Evolutionary conservation across 805 yeast species (phyloP).

Genomic region (Wickerhamiella domercqiae): DNA sequence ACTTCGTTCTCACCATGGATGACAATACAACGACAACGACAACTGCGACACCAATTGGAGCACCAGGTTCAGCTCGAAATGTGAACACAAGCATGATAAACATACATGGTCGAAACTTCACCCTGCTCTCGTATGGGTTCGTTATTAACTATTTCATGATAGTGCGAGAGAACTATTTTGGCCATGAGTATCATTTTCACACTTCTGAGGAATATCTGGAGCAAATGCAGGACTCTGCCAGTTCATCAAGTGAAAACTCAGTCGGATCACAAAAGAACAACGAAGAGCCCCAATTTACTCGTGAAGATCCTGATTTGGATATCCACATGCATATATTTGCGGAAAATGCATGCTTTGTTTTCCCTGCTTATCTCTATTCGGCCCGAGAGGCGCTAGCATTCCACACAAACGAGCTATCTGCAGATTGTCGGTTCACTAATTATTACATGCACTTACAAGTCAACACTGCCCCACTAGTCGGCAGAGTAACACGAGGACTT

Average conservation of each 20-base stretch:
- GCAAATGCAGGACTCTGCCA: slow-evolving; percentile 5
- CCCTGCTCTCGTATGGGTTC: slow-evolving; percentile 64
- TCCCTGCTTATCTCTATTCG: slow-evolving; percentile 63
- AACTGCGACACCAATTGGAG: slow-evolving; percentile 14
- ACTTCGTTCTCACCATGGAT: slow-evolving; percentile 47
- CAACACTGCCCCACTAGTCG: slow-evolving; percentile 44
- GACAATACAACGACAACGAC: slow-evolving; percentile 37
- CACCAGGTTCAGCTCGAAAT: slow-evolving; percentile 40
- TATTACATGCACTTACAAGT: slow-evolving; percentile 83
- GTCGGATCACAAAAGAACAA: slow-evolving; percentile 6
- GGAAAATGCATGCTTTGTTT: slow-evolving; percentile 36
- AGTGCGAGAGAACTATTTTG: slow-evolving; percentile 78
- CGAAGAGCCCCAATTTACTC: slow-evolving; percentile 7
- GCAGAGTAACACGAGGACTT: slow-evolving; percentile 16
- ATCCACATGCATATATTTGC: slow-evolving; percentile 58
- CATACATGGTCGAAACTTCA: slow-evolving; percentile 49
- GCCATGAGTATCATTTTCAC: slow-evolving; percentile 65
- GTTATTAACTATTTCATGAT: slow-evolving; percentile 59
- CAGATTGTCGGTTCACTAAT: slow-evolving; percentile 75
- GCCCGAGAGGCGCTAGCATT: slow-evolving; percentile 45
- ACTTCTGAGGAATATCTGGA: slow-evolving; percentile 70
- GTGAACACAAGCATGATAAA: slow-evolving; percentile 50
- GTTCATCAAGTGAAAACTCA: not conserved
- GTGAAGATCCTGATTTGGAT: slow-evolving; percentile 52
- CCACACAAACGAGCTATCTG: slow-evolving; percentile 47